Conservation (phyloP, 2,329 filamentous ascomycete genomes). For the Fusarium redolens region DNA sequence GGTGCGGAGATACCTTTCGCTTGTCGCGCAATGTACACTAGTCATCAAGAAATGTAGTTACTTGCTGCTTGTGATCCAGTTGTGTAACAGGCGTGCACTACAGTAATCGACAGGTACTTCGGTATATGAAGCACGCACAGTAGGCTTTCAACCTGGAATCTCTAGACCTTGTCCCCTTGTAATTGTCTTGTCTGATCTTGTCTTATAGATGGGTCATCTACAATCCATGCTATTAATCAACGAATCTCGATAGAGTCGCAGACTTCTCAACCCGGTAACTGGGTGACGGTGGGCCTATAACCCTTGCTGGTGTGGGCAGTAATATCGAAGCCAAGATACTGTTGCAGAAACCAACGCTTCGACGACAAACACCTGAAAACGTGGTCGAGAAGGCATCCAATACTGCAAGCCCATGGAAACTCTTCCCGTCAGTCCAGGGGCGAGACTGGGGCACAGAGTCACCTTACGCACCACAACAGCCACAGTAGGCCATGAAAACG, state of each 20-base stretch:
- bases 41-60: slow-evolving; percentile 31
- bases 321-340: slow-evolving; percentile 10
- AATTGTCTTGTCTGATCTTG: slow-evolving; percentile 17
- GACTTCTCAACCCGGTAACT: slow-evolving; percentile 20
- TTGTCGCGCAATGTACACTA: slow-evolving; percentile 36
- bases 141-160: not conserved
- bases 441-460: not conserved
- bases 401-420: not conserved
- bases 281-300: slow-evolving; percentile 6
- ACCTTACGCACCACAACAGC: not conserved
- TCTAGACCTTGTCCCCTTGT: not conserved
- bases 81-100: slow-evolving; percentile 33
- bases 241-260: not conserved
- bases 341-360: slow-evolving; percentile 22
- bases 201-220: slow-evolving; percentile 1
- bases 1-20: slow-evolving; percentile 17
- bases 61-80: slow-evolving; percentile 8
- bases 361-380: slow-evolving; percentile 30
- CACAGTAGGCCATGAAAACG: not conserved
- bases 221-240: slow-evolving; percentile 17
- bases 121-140: not conserved
- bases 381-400: slow-evolving; percentile 23
- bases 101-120: not conserved
- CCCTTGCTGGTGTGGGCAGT: slow-evolving; percentile 6
- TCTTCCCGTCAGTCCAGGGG: not conserved